phyloP scores from a whole-genome alignment of 331 rosid species.

The Quercus phellos region DNA sequence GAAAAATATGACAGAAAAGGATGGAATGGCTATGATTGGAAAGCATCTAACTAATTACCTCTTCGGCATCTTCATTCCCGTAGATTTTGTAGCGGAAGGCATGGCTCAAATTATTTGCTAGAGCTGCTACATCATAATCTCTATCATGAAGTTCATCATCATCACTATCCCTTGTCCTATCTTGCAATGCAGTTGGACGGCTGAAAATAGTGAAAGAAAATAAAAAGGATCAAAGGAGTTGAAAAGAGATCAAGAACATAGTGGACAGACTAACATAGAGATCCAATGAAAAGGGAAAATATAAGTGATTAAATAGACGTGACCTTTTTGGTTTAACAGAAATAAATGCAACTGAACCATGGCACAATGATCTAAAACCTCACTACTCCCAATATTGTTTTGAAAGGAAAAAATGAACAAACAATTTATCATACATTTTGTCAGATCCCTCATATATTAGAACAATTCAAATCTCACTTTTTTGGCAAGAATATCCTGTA shows the following conservation, averaged over 20 bases:
- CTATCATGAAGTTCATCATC: slow-evolving; percentile 89
- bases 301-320: neutral
- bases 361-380: neutral
- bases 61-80: slow-evolving; percentile 88
- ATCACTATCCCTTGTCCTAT: slow-evolving; percentile 93
- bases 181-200: slow-evolving; percentile 95
- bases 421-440: neutral
- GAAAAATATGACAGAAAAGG: slow-evolving; percentile 9
- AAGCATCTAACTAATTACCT: slow-evolving; percentile 47
- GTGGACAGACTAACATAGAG: neutral
- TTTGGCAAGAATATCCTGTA: neutral
- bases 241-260: slow-evolving; percentile 3
- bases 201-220: slow-evolving; percentile 37
- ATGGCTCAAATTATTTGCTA: slow-evolving; percentile 90
- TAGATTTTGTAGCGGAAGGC: slow-evolving; percentile 88
- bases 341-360: neutral
- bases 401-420: neutral
- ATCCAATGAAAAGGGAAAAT: neutral
- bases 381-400: neutral
- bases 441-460: neutral
- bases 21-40: neutral
- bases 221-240: slow-evolving; percentile 1
- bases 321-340: neutral
- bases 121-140: slow-evolving; percentile 89
- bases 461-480: neutral